Conservation (phyloP, 1,139 yeast genomes). For the Pichia sp. region DNA sequence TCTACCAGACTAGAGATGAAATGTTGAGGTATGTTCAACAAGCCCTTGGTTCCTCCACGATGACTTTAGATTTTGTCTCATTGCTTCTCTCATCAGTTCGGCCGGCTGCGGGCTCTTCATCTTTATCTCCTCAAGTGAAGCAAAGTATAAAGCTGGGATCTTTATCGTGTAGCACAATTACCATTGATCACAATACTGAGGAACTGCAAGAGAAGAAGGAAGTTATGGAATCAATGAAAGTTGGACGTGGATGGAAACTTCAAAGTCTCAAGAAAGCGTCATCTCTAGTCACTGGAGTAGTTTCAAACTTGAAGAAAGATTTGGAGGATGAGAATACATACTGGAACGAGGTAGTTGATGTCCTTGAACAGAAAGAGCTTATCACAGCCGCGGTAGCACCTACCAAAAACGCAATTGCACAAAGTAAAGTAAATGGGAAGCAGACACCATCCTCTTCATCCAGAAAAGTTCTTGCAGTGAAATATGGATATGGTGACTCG, state of each 20-base stretch:
- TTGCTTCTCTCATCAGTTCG: slow-evolving; percentile 72
- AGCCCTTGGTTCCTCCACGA: slow-evolving; percentile 84
- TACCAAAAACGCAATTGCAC: not conserved
- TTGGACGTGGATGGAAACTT: slow-evolving; percentile 84
- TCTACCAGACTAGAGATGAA: slow-evolving; percentile 10
- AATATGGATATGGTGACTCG: slow-evolving; percentile 86
- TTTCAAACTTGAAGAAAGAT: slow-evolving; percentile 45
- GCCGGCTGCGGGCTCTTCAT: slow-evolving; percentile 78
- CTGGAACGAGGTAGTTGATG: slow-evolving; percentile 57
- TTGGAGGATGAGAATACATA: slow-evolving; percentile 58
- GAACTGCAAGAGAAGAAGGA: slow-evolving; percentile 24
- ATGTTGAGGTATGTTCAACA: slow-evolving; percentile 27
- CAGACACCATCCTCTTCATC: not conserved
- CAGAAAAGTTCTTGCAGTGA: slow-evolving; percentile 52
- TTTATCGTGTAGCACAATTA: slow-evolving; percentile 57
- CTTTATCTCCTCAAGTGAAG: slow-evolving; percentile 83
- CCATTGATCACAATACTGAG: slow-evolving; percentile 5
- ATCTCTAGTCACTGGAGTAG: slow-evolving; percentile 43
- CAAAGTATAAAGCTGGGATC: slow-evolving; percentile 78
- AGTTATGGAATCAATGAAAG: slow-evolving; percentile 9
- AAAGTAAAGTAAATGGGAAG: too few relatives aligned
- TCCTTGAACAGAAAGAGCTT: slow-evolving; percentile 59
- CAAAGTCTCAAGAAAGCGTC: slow-evolving; percentile 58
- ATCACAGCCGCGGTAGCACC: slow-evolving; percentile 54
- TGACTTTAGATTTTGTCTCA: slow-evolving; percentile 83